Conservation (phyloP, 1,284 basidiomycete species). For the Tilletia walkeri region DNA sequence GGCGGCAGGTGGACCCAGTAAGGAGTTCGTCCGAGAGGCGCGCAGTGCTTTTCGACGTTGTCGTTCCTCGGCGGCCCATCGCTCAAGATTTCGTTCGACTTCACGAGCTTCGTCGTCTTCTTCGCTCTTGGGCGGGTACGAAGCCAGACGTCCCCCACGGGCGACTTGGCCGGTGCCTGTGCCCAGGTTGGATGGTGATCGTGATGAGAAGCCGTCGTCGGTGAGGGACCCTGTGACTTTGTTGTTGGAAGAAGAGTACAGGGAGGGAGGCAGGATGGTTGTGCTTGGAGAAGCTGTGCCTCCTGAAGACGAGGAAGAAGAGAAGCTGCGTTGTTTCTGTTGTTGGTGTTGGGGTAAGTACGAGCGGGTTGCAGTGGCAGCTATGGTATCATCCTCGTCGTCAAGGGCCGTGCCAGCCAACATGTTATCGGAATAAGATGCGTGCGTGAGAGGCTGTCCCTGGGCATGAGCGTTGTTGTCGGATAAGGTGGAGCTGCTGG, state of each 20-base stretch:
- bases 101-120: slow-evolving; percentile 38
- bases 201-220: neutral
- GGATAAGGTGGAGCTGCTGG: neutral
- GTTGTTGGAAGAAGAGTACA: neutral
- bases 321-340: slow-evolving; percentile 4
- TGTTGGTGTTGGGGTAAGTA: neutral
- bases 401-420: neutral
- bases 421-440: neutral
- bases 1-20: slow-evolving; percentile 2
- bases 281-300: neutral
- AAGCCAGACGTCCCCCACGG: neutral
- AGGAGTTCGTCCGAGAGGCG: slow-evolving; percentile 23
- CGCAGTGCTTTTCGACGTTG: slow-evolving; percentile 42
- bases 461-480: neutral
- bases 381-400: neutral
- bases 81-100: slow-evolving; percentile 39
- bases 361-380: neutral
- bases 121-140: slow-evolving; percentile 37
- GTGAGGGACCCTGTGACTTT: neutral
- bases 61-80: slow-evolving; percentile 42
- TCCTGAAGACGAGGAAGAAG: slow-evolving; percentile 2
- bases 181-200: neutral
- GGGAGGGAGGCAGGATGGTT: neutral
- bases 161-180: slow-evolving; percentile 12
- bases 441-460: neutral